Base-by-base conservation (phyloP, 1,139 yeast genomes). In the Kodamaea suecica region DNA sequence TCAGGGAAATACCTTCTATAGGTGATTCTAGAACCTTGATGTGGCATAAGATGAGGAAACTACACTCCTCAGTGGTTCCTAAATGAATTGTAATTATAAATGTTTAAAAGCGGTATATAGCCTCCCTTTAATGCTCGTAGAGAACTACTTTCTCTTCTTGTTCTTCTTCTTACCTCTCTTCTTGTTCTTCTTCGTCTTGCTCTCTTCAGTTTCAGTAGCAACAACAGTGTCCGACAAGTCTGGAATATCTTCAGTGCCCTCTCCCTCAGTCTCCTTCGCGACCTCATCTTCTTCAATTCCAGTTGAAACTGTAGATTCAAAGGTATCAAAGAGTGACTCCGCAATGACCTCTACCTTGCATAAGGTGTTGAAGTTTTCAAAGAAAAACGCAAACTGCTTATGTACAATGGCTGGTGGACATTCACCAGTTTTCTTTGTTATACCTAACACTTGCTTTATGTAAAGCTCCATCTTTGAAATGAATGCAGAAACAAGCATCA, bases 341-440 rank as follows among this genome's bases (percentile, higher is more conserved):
- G 64, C 64, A 27, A 62, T 43, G 30, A 43, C 45, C 31, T 60
- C 66, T n/a, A 62, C 47, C 36, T 60, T 60, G 41, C 66, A 55
- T 25, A 61, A 42, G 1, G 57, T 48, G 35, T 62, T 61, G 46
- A 62, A 62, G 26, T 59, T 41, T 11, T 39, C 43, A 26, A 61
- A 42, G 41, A 62, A 62, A 27, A 52, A 45, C n/a, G 39, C 33
- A 34, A 60, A 57, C 37, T 59, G 59, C 10, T 40, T 33, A 11
- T 42, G 43, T n/a, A 40, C 29, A n/a, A 13, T 11, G 7, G 17
- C 27, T 12, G 32, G 32, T 12, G 13, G 25, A 23, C 8, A 12
- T 19, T 13, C 31, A 16, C 20, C 30, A 13, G 14, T 30, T 8
- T 25, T 30, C 20, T 13, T 21, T 17, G 30, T 20, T 8, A 25